These are phyloP conservation scores for Phlyctochytrium bullatum DNA, from an alignment of 192 early-diverging fungal species.

Conservation along the genomic window DNA sequence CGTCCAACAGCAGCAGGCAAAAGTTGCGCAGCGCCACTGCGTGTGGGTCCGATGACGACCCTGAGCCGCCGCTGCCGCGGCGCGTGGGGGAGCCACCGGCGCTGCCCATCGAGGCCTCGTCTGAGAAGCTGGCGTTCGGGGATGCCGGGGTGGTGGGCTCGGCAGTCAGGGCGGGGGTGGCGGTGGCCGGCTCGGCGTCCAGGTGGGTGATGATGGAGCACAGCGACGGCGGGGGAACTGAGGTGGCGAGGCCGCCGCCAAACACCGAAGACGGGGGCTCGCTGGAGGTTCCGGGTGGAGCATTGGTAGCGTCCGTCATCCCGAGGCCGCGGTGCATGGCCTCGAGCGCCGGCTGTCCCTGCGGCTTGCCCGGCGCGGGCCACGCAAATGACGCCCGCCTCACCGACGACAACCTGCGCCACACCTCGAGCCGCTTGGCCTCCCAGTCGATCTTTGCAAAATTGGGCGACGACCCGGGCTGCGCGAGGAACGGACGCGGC, in stretches of 20 bases:
- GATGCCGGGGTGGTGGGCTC: no score
- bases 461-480: slow-evolving; percentile 12
- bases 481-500: background rate
- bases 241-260: background rate
- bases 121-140: background rate
- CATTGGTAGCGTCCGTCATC: background rate
- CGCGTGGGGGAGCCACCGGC: no score
- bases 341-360: background rate
- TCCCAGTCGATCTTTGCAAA: slow-evolving; percentile 31
- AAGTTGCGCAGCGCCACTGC: slow-evolving; percentile 25
- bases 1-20: slow-evolving; percentile 28
- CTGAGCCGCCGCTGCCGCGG: no score
- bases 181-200: slow-evolving; percentile 13
- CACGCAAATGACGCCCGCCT: slow-evolving; percentile 31
- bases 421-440: slow-evolving; percentile 13
- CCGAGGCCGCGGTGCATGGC: background rate
- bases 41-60: background rate
- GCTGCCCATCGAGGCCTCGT: no score
- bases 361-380: slow-evolving; percentile 18
- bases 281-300: background rate
- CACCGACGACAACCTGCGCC: slow-evolving; percentile 19
- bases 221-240: background rate
- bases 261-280: background rate
- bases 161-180: slow-evolving; percentile 1
- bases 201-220: background rate